A percentile compares a stretch with the other conserved stretches of the same genome.
These are phyloP conservation scores for Exophiala viscosa DNA, from an alignment of 2,329 filamentous ascomycete species.

Conservation along the genomic window DNA sequence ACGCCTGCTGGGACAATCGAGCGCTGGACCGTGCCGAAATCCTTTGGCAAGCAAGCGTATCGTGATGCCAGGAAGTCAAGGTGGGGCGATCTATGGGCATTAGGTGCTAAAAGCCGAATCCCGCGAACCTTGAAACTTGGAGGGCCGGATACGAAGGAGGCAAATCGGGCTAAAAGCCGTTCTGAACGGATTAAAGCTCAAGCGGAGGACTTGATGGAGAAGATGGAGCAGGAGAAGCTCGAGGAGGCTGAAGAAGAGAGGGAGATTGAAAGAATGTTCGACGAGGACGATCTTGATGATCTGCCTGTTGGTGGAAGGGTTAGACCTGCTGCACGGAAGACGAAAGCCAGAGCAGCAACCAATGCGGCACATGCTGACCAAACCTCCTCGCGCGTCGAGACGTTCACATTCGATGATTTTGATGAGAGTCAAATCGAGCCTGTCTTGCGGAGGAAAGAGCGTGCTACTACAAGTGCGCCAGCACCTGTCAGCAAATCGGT, in stretches of 20 bases:
- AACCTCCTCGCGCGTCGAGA: not conserved
- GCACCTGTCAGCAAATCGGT: not conserved
- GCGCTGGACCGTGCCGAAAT: slow-evolving; percentile 87
- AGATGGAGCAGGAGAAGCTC: slow-evolving; percentile 16
- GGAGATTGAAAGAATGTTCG: slow-evolving; percentile 10
- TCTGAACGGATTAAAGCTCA: slow-evolving; percentile 15
- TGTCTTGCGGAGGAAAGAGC: not conserved
- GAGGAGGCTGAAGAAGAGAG: slow-evolving; percentile 11
- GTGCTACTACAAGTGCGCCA: not conserved
- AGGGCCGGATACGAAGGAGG: slow-evolving; percentile 20
- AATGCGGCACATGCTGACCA: not conserved
- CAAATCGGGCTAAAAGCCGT: slow-evolving; percentile 9
- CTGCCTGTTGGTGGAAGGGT: not conserved
- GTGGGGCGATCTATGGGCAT: slow-evolving; percentile 94
- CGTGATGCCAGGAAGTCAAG: slow-evolving; percentile 83
- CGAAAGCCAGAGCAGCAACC: not conserved
- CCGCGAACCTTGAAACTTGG: slow-evolving; percentile 51
- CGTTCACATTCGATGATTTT: not conserved
- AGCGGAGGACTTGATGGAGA: slow-evolving; percentile 15
- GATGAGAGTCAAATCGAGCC: not conserved
- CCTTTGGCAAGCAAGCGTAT: slow-evolving; percentile 76
- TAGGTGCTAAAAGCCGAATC: slow-evolving; percentile 84
- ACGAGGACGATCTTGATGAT: slow-evolving; percentile 5
- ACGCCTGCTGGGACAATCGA: slow-evolving; percentile 81
- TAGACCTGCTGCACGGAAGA: not conserved